Evolutionary conservation across 176 grass and related monocot genomes (phyloP).

Genomic region (Coix lacrymajobi): DNA sequence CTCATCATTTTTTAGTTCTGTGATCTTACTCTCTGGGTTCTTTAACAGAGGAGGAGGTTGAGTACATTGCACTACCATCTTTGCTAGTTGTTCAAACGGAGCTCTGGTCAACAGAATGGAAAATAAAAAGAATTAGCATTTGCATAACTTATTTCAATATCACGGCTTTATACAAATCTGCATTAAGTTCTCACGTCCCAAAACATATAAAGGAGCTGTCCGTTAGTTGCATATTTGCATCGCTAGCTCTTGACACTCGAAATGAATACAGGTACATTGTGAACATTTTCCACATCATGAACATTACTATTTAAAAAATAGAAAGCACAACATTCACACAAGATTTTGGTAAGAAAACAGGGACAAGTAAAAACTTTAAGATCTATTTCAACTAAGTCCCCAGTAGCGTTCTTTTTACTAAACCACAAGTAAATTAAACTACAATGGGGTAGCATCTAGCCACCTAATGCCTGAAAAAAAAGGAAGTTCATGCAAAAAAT

Average conservation of each 20-base stretch:
- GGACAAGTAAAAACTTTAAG: not conserved
- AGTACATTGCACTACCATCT: slow-evolving; percentile 24
- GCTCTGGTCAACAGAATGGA: not conserved
- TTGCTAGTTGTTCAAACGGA: not conserved
- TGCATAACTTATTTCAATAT: not conserved
- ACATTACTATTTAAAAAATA: not conserved
- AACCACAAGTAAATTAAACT: not conserved
- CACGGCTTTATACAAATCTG: not conserved
- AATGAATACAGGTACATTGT: not conserved
- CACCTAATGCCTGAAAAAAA: not conserved
- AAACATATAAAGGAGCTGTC: not conserved
- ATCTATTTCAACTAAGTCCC: not conserved
- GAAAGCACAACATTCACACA: not conserved
- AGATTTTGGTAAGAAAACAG: not conserved
- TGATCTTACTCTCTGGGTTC: not conserved
- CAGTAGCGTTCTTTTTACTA: not conserved
- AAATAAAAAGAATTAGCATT: not conserved
- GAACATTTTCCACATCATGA: not conserved
- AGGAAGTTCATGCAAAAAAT: not conserved
- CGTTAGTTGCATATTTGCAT: not conserved
- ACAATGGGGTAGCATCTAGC: not conserved
- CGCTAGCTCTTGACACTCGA: not conserved
- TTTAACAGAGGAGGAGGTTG: not conserved
- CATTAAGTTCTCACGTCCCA: not conserved
- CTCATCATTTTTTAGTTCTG: slow-evolving; percentile 11